Conservation (phyloP, 2,329 filamentous ascomycete species). For the Chalaropsis ovoidea region DNA sequence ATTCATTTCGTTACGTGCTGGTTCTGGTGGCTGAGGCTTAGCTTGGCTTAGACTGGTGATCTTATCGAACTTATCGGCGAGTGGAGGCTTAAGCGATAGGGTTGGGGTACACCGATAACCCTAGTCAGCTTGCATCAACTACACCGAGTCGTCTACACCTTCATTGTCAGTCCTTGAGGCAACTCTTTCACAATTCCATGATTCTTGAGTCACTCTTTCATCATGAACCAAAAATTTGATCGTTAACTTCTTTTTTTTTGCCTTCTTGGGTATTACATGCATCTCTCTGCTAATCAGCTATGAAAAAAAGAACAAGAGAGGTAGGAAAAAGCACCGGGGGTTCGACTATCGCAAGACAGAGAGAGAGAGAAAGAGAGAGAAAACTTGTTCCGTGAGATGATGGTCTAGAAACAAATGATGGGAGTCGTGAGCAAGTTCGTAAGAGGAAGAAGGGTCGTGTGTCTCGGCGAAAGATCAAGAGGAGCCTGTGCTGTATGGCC, state of each 20-base stretch:
- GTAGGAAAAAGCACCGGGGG: constrained; percentile 5
- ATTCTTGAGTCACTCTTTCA: too few species aligned
- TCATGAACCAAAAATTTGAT: constrained; percentile 19
- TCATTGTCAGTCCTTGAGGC: too few species aligned
- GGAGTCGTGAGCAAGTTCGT: constrained; percentile 13
- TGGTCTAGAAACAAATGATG: constrained; percentile 9
- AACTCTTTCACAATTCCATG: too few species aligned
- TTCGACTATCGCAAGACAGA: constrained; percentile 11
- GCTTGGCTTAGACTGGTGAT: too few species aligned
- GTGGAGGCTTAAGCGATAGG: not conserved
- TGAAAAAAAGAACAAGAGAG: constrained; percentile 18
- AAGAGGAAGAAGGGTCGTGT: constrained; percentile 10
- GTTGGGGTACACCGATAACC: not conserved
- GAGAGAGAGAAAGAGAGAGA: constrained; percentile 11
- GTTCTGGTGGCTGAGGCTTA: too few species aligned
- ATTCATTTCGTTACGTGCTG: too few species aligned
- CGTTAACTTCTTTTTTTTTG: constrained; percentile 25
- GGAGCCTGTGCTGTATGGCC: constrained; percentile 19
- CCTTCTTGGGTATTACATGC: constrained; percentile 23
- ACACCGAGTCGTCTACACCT: too few species aligned
- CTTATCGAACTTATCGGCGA: too few species aligned
- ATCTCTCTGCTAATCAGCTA: constrained; percentile 25
- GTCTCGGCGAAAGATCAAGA: constrained; percentile 1
- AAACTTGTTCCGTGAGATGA: not conserved
- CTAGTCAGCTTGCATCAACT: too few species aligned